Evolutionary conservation across 306 rosid species (phyloP), one percentile per base, ranked within the genome.

Genomic region (Calophaca sinica): DNA sequence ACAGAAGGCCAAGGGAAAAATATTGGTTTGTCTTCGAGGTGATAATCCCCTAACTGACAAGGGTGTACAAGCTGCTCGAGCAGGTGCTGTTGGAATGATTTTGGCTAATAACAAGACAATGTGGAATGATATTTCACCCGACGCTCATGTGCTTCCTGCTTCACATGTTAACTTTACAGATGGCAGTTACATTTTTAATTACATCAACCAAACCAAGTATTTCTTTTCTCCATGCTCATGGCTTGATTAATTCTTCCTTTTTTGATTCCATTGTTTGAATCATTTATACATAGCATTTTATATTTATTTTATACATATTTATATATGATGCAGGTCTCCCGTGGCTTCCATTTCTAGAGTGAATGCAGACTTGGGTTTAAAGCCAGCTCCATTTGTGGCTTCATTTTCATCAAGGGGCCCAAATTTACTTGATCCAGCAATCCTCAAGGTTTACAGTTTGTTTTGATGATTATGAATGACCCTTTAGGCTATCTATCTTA

Each of bases 371-470:
- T 2, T 85, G 5, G 87, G 83, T 12, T 3, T 3, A 26, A 81
- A 75, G 41, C 81, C 88, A 36, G 70, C 89, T 48, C 98, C 96
- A 26, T 0, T 39, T 11, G 13, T 93, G 58, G 96, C 96, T 67
- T 1, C 87, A 44, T 90, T 93, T 85, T 93, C 98, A n/a, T 90
- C 96, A 26, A 86, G 96, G 41, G 98, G 98, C 1, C 98, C 98
- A 12, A 86, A 45, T 70, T 0, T 0, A 5, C 0, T 90, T 39
- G 90, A 76, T 15, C 65, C 78, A 15, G 1, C 74, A 15, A 54
- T 93, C 68, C 89, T 90, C 44, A 90, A 93, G 98, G 98, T 89
- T 62, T n/a, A n/a, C 42, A 26, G 2, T 49, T 62, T 49, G 39
- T n/a, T n/a, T 35, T 77, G 36, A 41, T 31, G 5, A 48, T 54